These are phyloP conservation scores for Aureobasidium leucospermi DNA, from an alignment of 2,329 filamentous ascomycete genomes.

Conservation along the genomic window DNA sequence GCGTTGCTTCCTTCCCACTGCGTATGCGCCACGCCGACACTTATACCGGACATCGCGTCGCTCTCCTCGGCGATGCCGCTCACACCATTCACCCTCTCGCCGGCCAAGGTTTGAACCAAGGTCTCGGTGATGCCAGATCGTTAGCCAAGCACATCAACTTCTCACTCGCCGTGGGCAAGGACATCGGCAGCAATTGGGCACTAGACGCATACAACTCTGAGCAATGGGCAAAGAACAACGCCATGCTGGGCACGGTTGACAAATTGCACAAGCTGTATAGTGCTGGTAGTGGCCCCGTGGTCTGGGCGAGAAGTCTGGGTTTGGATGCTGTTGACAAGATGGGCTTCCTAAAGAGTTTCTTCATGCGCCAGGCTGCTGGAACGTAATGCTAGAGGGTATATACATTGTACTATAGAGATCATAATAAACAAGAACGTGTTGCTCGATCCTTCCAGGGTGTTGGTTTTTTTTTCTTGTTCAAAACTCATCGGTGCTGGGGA, in stretches of 20 bases:
- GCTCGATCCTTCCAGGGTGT: not conserved
- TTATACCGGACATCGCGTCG: constrained; percentile 84
- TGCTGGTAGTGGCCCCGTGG: constrained; percentile 69
- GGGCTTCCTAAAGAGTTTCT: constrained; percentile 68
- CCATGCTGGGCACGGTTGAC: constrained; percentile 72
- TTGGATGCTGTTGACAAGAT: constrained; percentile 68
- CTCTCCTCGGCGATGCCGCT: constrained; percentile 86
- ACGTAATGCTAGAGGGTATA: not conserved
- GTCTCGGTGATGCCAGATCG: constrained; percentile 78
- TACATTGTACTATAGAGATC: not conserved
- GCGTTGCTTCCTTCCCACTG: constrained; percentile 82
- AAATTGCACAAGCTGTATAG: constrained; percentile 90
- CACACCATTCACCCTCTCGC: constrained; percentile 93
- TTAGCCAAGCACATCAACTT: constrained; percentile 67
- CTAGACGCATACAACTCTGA: constrained; percentile 76
- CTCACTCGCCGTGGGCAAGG: constrained; percentile 75
- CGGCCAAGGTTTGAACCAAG: constrained; percentile 90
- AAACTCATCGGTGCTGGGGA: too few species aligned
- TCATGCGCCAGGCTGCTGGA: constrained; percentile 64
- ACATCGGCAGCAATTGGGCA: constrained; percentile 70
- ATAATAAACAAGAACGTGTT: not conserved
- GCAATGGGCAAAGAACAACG: constrained; percentile 72
- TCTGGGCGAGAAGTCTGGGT: constrained; percentile 70
- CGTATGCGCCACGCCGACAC: constrained; percentile 89
- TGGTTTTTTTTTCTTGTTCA: too few species aligned